Conservation (phyloP, 306 rosid species). For the Dalbergia cultrata region DNA sequence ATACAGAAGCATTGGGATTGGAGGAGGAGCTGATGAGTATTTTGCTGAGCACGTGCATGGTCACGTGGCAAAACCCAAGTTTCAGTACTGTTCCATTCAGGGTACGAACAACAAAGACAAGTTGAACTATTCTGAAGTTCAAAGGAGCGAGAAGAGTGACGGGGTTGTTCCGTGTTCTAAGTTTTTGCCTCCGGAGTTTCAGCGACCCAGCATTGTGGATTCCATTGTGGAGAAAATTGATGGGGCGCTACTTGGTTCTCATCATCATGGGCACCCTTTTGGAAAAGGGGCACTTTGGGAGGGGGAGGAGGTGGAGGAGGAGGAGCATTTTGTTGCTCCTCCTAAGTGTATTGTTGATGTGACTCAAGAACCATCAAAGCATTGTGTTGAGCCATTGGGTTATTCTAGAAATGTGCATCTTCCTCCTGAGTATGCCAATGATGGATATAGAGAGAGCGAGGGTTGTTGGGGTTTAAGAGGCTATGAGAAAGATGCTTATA, state of each 20-base stretch:
- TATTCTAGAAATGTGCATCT: background rate
- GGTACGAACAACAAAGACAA: background rate
- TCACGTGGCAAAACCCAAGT: background rate
- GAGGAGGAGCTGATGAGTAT: background rate
- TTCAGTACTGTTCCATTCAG: background rate
- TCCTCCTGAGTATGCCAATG: background rate
- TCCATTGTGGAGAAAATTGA: constrained; percentile 33
- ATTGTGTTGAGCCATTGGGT: background rate
- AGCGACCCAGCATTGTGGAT: constrained; percentile 41
- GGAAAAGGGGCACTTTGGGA: constrained; percentile 15
- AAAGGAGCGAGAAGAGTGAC: constrained; percentile 13
- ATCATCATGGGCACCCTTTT: background rate
- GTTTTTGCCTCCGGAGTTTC: background rate
- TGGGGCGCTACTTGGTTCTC: constrained; percentile 21
- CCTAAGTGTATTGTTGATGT: too few species aligned
- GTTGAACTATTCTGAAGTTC: background rate
- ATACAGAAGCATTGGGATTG: background rate
- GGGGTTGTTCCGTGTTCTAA: background rate
- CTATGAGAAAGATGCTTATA: constrained; percentile 19
- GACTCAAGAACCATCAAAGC: background rate
- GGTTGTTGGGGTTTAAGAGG: background rate
- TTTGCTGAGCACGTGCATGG: background rate
- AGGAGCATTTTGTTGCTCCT: background rate
- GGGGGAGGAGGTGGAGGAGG: background rate
- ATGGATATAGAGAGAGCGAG: background rate